Conservation (phyloP, 257 asterid species). For the Parsonsia alboflavescens region DNA sequence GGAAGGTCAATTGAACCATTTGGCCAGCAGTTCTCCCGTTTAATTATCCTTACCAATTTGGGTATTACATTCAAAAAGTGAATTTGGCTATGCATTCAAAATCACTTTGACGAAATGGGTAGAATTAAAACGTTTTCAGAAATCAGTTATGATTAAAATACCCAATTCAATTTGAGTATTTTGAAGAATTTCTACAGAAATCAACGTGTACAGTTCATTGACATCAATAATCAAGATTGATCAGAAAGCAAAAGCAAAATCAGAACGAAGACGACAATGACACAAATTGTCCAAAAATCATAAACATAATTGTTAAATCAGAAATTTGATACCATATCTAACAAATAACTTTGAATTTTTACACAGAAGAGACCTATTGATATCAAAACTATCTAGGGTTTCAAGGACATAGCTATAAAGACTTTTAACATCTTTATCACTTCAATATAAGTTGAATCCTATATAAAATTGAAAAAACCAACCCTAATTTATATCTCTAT, state of each 20-base stretch:
- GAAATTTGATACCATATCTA: background rate
- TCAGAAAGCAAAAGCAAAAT: background rate
- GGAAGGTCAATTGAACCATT: no score
- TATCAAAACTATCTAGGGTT: background rate
- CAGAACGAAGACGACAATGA: no score
- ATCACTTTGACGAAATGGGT: no score
- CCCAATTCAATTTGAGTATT: no score
- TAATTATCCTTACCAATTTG: no score
- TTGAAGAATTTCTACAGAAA: no score
- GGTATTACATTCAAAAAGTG: no score
- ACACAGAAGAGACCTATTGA: background rate
- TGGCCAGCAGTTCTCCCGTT: no score
- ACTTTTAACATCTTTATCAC: background rate
- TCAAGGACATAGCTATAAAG: background rate
- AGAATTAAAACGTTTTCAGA: no score
- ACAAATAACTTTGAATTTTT: background rate
- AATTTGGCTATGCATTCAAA: no score
- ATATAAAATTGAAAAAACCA: background rate
- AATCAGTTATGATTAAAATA: no score
- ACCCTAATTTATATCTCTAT: background rate
- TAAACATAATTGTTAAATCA: background rate
- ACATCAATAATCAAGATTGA: no score
- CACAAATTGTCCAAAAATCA: background rate
- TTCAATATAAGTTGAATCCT: background rate
- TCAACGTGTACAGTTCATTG: background rate